phyloP scores from a whole-genome alignment of 176 grass and related monocot genomes.

The Cenchrus fungigraminus region DNA sequence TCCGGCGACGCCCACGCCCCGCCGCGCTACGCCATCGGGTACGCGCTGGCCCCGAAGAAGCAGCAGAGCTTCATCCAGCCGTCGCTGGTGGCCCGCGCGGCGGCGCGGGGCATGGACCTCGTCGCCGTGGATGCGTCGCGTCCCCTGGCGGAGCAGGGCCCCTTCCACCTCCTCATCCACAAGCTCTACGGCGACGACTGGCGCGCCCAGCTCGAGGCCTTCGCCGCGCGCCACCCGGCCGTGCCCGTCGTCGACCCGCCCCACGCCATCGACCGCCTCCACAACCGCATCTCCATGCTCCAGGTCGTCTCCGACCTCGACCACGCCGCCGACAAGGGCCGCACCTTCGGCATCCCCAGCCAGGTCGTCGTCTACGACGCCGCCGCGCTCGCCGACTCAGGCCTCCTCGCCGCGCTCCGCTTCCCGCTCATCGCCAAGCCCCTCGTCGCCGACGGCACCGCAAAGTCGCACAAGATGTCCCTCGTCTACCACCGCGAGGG shows the following conservation, averaged over 20 bases:
- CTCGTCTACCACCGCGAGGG: slow-evolving; percentile 77
- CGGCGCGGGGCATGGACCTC: slow-evolving; percentile 65
- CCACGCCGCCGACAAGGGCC: slow-evolving; percentile 26
- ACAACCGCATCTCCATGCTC: slow-evolving; percentile 97
- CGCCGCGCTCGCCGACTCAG: slow-evolving; percentile 68
- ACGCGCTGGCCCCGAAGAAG: slow-evolving; percentile 86
- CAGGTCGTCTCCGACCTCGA: slow-evolving; percentile 91
- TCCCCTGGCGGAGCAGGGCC: slow-evolving; percentile 75
- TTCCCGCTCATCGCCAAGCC: slow-evolving; percentile 97
- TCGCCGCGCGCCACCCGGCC: slow-evolving; percentile 55
- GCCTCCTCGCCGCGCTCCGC: slow-evolving; percentile 64
- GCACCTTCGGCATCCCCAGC: slow-evolving; percentile 87
- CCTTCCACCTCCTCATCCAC: slow-evolving; percentile 88
- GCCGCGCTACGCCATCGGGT: slow-evolving; percentile 61
- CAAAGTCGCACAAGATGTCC: slow-evolving; percentile 88
- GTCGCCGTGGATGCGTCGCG: slow-evolving; percentile 61
- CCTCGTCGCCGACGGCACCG: slow-evolving; percentile 75
- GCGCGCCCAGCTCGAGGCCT: slow-evolving; percentile 73
- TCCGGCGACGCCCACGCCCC: background rate
- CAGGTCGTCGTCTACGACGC: slow-evolving; percentile 85
- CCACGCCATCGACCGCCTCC: slow-evolving; percentile 85
- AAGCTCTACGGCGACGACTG: slow-evolving; percentile 77
- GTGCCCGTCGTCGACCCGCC: slow-evolving; percentile 72
- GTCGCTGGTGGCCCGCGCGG: slow-evolving; percentile 59
- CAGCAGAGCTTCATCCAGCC: slow-evolving; percentile 85